Evolutionary conservation across 257 asterid species (phyloP), one percentile per base, ranked within the genome.

Genomic region (Gardenia jasminoides): DNA sequence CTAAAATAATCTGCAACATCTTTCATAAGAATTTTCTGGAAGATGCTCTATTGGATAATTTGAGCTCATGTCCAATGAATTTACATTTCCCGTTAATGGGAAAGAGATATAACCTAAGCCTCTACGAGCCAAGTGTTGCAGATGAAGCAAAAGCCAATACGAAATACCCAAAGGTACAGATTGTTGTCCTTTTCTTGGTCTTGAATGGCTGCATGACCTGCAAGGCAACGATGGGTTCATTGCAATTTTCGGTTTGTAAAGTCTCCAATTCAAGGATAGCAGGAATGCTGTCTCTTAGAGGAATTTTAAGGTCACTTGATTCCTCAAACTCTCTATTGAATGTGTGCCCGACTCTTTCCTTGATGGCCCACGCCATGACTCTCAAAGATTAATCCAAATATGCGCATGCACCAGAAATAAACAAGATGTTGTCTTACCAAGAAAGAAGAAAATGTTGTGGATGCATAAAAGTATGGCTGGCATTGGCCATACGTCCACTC

Each of bases 271-370:
- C 39, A 2, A 61, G 10, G n/a, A n/a, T 33, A 9, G 33, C n/a
- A 1, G 67, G 33, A 10, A 24, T 26, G 30, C n/a, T 76, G 89
- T n/a, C 91, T 67, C 87, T 82, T 88, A 79, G 80, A 72, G 67
- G 28, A 75, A 26, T 56, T 82, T 81, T 68, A 75, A 78, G 84
- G 90, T 84, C 91, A 77, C 26, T 64, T 76, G 6, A 17, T 17
- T 76, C n/a, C 28, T 44, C 36, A 26, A 20, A 16, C 64, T 36
- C 65, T n/a, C 13, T 58, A 58, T 58, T 11, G 22, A 22, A 58
- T 22, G 22, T 24, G 65, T 22, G 2, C 30, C 66, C 31, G 0
- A 22, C 66, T 59, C 36, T 31, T 30, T 17, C 2, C 0, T 50
- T 19, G n/a, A n/a, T n/a, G n/a, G n/a, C n/a, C n/a, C n/a, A n/a